Evolutionary conservation across 805 yeast genomes (phyloP).

Genomic region (Saccharomycopsis lassenensis): DNA sequence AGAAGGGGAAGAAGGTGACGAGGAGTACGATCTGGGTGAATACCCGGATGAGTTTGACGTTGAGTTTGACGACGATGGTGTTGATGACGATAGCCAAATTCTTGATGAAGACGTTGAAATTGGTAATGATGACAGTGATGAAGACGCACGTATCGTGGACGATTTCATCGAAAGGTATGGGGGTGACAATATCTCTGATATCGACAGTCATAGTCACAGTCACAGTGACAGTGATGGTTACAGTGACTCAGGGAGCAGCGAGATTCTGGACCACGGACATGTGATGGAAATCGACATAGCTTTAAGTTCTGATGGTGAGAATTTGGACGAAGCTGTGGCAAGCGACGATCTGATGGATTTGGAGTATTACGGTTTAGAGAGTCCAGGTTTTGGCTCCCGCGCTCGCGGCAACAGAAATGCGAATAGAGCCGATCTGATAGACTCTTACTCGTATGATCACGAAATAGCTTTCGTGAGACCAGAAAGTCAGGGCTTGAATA

Average conservation of each 20-base stretch:
- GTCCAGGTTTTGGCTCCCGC: too few relatives aligned
- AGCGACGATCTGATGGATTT: conserved; percentile 24
- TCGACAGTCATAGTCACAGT: too few relatives aligned
- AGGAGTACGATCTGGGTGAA: conserved; percentile 23
- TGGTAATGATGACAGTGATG: conserved; percentile 26
- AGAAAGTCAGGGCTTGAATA: too few relatives aligned
- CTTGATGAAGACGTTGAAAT: conserved; percentile 25
- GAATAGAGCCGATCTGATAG: too few relatives aligned
- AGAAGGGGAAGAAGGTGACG: conserved; percentile 35
- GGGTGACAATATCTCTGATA: too few relatives aligned
- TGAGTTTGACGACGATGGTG: conserved; percentile 26
- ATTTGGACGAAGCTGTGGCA: conserved; percentile 23
- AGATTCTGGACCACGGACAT: conserved; percentile 20
- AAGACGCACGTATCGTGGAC: conserved; percentile 15
- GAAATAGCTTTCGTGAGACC: too few relatives aligned
- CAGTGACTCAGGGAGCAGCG: too few relatives aligned
- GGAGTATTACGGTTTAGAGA: conserved; percentile 28
- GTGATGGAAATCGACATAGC: conserved; percentile 25
- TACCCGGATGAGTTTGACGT: conserved; percentile 27
- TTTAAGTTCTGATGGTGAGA: conserved; percentile 26
- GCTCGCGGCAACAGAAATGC: too few relatives aligned
- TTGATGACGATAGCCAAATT: conserved; percentile 18
- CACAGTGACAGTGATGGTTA: too few relatives aligned
- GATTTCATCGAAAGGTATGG: too few relatives aligned
- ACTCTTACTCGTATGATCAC: too few relatives aligned